Conservation (phyloP, 2,329 filamentous ascomycete genomes). For the Cladosporium sp. region DNA sequence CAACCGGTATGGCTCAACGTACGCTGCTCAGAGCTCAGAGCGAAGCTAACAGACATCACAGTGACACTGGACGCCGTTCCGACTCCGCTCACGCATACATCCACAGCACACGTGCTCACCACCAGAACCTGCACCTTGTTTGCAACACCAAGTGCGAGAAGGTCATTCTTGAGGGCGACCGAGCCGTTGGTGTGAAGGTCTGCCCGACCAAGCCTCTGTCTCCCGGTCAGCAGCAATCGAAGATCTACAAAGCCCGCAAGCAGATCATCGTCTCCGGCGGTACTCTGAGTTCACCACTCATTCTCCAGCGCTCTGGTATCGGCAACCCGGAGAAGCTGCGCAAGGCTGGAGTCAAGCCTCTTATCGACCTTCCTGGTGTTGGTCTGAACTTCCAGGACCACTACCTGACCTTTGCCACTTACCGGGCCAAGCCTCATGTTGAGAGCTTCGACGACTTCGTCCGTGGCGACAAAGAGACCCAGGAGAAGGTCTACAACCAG, state of each 20-base stretch:
- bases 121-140: constrained; percentile 57
- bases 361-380: constrained; percentile 48
- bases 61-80: constrained; percentile 48
- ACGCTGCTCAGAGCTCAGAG: neutral
- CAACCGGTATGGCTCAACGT: constrained; percentile 40
- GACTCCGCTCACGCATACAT: constrained; percentile 54
- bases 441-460: constrained; percentile 80
- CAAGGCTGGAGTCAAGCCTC: constrained; percentile 41
- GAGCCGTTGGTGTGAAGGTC: constrained; percentile 40
- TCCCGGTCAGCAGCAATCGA: constrained; percentile 48
- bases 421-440: constrained; percentile 51
- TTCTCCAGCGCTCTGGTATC: constrained; percentile 63
- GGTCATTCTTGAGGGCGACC: constrained; percentile 40
- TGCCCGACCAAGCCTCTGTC: constrained; percentile 62
- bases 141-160: constrained; percentile 38
- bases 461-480: constrained; percentile 66
- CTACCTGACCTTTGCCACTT: constrained; percentile 50
- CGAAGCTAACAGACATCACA: neutral
- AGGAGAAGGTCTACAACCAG: constrained; percentile 70
- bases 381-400: constrained; percentile 55
- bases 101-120: constrained; percentile 40
- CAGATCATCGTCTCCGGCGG: constrained; percentile 55
- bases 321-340: constrained; percentile 49
- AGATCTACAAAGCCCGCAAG: constrained; percentile 65
- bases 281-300: constrained; percentile 48